Evolutionary conservation across 108 stramenopile species (phyloP), one percentile per base, ranked within the genome.

Genomic region (Nitzschia inconspicua): DNA sequence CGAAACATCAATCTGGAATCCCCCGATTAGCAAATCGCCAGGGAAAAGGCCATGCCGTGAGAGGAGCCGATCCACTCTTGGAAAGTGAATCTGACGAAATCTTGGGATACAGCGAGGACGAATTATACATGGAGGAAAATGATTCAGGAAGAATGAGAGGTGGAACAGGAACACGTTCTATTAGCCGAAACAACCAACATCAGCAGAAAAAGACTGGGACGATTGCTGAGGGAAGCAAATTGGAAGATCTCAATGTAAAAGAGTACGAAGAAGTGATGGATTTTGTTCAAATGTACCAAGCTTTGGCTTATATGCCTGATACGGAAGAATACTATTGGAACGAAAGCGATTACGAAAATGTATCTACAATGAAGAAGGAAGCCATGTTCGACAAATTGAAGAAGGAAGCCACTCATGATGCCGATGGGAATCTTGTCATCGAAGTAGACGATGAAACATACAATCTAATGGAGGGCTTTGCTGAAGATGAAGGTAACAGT

Each of bases 1-100:
- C 66, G 47, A 66, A 75, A 14, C 80, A 83, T 32, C 40, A 73
- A 24, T 73, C 78, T 16, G 74, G 80, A 18, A 80, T 90, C 68
- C 89, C 89, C 18, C 72, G 73, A 41, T 47, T 83, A n/a, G 46
- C 74, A 4, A 83, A 73, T n/a, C 71, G 81, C 9, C 83, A 80
- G 44, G 39, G 63, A 2, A 72, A 82, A 50, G 82, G 82, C 9
- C 79, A 80, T 52, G 63, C 49, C 2, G 62, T 85, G 0, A 70
- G 79, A 13, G 63, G 57, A 10, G 63, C 54, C 14, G 71, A 72
- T 47, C 27, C 37, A 11, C 29, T 46, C 11, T 30, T 41, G 0
- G 56, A 22, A 8, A 35, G 29, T 24, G 47, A 57, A 27, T 77
- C 76, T 57, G 83, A 76, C 4, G 80, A 79, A 30, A 29, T 48